A percentile compares a stretch with the other conserved stretches of the same genome.
phyloP scores from a whole-genome alignment of 164 flowering plant genomes.

The Chimonanthus salicifolius region DNA sequence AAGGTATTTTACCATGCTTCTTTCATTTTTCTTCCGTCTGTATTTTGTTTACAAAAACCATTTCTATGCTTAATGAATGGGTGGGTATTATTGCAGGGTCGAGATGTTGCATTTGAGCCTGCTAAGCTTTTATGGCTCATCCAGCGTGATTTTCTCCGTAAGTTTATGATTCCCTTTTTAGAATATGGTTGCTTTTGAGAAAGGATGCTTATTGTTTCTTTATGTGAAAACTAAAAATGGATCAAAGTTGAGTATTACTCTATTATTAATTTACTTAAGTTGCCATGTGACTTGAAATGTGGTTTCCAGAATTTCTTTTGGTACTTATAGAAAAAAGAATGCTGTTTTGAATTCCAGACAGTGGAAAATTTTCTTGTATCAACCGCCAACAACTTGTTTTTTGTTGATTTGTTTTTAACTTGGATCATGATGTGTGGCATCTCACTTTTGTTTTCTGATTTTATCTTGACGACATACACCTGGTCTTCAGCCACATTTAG shows the following conservation, averaged over 20 bases:
- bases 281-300: too few relatives aligned
- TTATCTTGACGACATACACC: background rate
- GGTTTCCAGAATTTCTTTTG: too few relatives aligned
- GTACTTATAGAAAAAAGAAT: too few relatives aligned
- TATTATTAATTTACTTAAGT: too few relatives aligned
- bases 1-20: slow-evolving; percentile 53
- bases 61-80: slow-evolving; percentile 10
- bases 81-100: slow-evolving; percentile 56
- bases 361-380: too few relatives aligned
- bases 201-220: too few relatives aligned
- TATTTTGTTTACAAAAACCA: background rate
- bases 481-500: background rate
- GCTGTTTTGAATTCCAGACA: too few relatives aligned
- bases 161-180: slow-evolving; percentile 23
- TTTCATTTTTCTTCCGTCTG: background rate
- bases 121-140: slow-evolving; percentile 98
- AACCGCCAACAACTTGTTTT: background rate
- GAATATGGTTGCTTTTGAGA: background rate
- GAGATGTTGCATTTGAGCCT: slow-evolving; percentile 98
- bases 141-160: slow-evolving; percentile 98
- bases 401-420: background rate
- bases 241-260: too few relatives aligned
- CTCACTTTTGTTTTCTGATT: background rate
- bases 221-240: too few relatives aligned
- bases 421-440: background rate